These are phyloP conservation scores for Boeremia exigua DNA, from an alignment of 2,329 filamentous ascomycete species.

Conservation along the genomic window DNA sequence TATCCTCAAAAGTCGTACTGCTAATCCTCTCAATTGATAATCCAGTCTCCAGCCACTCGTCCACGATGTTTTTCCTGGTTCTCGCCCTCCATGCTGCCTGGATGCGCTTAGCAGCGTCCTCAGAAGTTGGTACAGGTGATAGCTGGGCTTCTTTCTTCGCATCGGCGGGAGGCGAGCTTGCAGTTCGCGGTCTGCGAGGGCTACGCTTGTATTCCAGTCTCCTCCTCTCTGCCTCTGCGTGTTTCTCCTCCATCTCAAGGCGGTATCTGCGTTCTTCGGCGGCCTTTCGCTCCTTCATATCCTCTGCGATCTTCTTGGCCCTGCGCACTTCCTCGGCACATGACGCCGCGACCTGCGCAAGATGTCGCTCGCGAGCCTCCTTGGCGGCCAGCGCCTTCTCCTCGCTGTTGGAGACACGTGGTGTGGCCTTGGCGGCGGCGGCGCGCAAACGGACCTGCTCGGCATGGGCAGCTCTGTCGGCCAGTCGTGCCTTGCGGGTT, in stretches of 20 bases:
- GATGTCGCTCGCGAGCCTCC: constrained; percentile 77
- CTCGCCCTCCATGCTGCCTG: constrained; percentile 73
- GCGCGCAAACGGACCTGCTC: constrained; percentile 82
- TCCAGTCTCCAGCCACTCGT: constrained; percentile 69
- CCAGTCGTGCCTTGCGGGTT: constrained; percentile 77
- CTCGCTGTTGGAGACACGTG: constrained; percentile 71
- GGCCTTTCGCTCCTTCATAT: constrained; percentile 80
- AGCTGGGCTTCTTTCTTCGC: constrained; percentile 39
- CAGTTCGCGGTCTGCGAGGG: constrained; percentile 64
- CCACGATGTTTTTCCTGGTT: constrained; percentile 64
- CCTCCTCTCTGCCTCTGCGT: constrained; percentile 77
- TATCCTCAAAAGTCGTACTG: constrained; percentile 75
- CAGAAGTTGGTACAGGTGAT: constrained; percentile 56
- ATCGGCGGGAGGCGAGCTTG: constrained; percentile 58
- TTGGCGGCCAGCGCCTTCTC: constrained; percentile 79
- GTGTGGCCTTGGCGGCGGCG: constrained; percentile 73
- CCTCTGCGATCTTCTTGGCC: constrained; percentile 82
- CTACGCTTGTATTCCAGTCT: constrained; percentile 62
- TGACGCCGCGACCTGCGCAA: constrained; percentile 79
- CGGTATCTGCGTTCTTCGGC: constrained; percentile 73
- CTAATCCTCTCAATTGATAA: constrained; percentile 74
- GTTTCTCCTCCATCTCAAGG: constrained; percentile 78
- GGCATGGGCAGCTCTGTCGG: constrained; percentile 80
- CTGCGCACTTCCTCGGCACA: constrained; percentile 84
- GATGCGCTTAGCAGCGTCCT: constrained; percentile 69